Conservation (phyloP, 345 rosid genomes). For the Cardiospermum halicacabum region DNA sequence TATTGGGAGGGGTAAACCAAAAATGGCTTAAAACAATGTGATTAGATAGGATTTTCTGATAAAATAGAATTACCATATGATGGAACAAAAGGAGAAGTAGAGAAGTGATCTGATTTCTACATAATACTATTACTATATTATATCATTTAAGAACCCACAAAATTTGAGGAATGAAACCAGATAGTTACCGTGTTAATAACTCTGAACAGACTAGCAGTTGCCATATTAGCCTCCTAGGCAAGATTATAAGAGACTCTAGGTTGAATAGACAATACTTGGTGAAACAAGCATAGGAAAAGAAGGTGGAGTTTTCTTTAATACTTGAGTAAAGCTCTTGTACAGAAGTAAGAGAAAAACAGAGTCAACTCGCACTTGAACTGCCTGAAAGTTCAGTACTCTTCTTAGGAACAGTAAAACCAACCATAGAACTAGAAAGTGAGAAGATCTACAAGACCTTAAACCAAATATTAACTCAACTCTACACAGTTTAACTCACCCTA, state of each 20-base stretch:
- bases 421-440: constrained; percentile 21
- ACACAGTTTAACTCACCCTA: constrained; percentile 6
- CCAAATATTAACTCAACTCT: constrained; percentile 12
- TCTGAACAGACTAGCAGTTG: neutral
- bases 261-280: too few relatives aligned
- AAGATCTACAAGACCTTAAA: constrained; percentile 10
- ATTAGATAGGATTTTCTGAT: too few relatives aligned
- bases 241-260: neutral
- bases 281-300: neutral
- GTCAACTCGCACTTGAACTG: constrained; percentile 2
- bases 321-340: constrained; percentile 6
- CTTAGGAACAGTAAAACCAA: constrained; percentile 13
- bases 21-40: too few relatives aligned
- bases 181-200: neutral
- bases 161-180: neutral
- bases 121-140: neutral
- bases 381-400: constrained; percentile 5
- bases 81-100: too few relatives aligned
- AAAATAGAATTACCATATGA: too few relatives aligned
- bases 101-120: too few relatives aligned
- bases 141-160: neutral
- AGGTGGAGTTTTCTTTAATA: constrained; percentile 15
- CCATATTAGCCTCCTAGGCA: neutral
- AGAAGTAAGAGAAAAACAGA: constrained; percentile 10
- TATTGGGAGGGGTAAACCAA: too few relatives aligned